Evolutionary conservation across 1,139 yeast species (phyloP), one percentile per base, ranked within the genome.

Genomic region (Starmera stellimalicola): DNA sequence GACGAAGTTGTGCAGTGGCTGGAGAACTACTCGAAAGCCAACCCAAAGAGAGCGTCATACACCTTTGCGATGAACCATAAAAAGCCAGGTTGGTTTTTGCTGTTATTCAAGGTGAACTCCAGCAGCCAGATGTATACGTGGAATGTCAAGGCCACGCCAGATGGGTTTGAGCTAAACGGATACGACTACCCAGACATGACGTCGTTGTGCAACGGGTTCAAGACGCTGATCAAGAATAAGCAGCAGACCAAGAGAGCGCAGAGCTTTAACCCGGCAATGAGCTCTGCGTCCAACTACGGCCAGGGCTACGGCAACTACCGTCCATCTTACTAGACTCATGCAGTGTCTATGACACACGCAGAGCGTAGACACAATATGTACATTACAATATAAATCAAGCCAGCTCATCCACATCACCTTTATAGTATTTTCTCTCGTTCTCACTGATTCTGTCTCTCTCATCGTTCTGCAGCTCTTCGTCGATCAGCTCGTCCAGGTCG

Each of bases 201-300:
- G 41, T 75, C 83, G 42, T 68, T 91, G 50, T 83, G 95, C 62
- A 91, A 91, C 51, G 99, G 98, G 16, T 93, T 91, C 73, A 91
- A 91, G 65, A 70, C 70, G 32, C 51, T 62, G 35, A 42, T 62
- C 37, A 62, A 57, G 37, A 47, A 36, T 18, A 42, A 40, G 10
- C 23, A 24, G 14, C 27, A 30, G n/a, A n/a, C 11, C 16, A 6
- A 28, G 17, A 17, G 20, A 20, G 20, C n/a, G 14, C 7, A 10
- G 15, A 7, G 29, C 15, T n/a, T 10, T 27, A n/a, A n/a, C n/a
- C n/a, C n/a, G n/a, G n/a, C n/a, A n/a, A n/a, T n/a, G n/a, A n/a
- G n/a, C n/a, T n/a, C n/a, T n/a, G n/a, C n/a, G n/a, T n/a, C n/a
- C n/a, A n/a, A n/a, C n/a, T n/a, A n/a, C n/a, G n/a, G n/a, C n/a